phyloP scores from a whole-genome alignment of 2,329 filamentous ascomycete species.

The Tolypocladium cylindrosporum region DNA sequence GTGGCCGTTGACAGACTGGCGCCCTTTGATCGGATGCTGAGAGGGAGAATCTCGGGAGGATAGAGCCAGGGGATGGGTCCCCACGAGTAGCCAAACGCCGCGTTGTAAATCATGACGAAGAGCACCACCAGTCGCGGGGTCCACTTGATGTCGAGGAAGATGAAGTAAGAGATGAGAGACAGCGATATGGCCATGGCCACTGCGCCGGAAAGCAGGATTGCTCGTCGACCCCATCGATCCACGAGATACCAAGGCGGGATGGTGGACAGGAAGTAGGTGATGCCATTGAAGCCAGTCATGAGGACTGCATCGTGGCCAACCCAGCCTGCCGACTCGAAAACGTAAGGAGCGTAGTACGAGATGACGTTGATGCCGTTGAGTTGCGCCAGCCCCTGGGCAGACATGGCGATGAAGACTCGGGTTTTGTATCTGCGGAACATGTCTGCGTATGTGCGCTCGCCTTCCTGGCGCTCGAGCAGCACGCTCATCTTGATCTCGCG shows the following conservation, averaged over 20 bases:
- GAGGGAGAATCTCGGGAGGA: slow-evolving; percentile 92
- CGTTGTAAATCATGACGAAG: slow-evolving; percentile 98
- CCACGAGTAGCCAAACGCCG: slow-evolving; percentile 90
- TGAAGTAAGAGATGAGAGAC: slow-evolving; percentile 88
- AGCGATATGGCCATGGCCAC: slow-evolving; percentile 82
- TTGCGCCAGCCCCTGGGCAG: slow-evolving; percentile 88
- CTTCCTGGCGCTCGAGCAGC: slow-evolving; percentile 84
- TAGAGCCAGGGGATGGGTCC: slow-evolving; percentile 97
- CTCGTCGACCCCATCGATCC: slow-evolving; percentile 79
- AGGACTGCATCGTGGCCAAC: slow-evolving; percentile 79
- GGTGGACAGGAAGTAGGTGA: slow-evolving; percentile 82
- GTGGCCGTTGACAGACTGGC: slow-evolving; percentile 91
- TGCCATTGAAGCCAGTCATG: slow-evolving; percentile 94
- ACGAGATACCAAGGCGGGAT: slow-evolving; percentile 97
- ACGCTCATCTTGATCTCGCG: slow-evolving; percentile 99
- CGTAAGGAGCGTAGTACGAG: slow-evolving; percentile 93
- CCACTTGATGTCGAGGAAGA: slow-evolving; percentile 69
- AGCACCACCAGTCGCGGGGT: slow-evolving; percentile 82
- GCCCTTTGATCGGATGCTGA: slow-evolving; percentile 95
- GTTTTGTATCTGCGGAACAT: slow-evolving; percentile 93
- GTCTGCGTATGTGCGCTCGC: slow-evolving; percentile 79
- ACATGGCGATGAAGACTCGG: slow-evolving; percentile 97
- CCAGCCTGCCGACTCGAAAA: slow-evolving; percentile 98
- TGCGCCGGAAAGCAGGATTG: slow-evolving; percentile 83
- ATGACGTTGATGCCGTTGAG: slow-evolving; percentile 99